Conservation (phyloP, 331 rosid species). For the Pyrus hybrid region DNA sequence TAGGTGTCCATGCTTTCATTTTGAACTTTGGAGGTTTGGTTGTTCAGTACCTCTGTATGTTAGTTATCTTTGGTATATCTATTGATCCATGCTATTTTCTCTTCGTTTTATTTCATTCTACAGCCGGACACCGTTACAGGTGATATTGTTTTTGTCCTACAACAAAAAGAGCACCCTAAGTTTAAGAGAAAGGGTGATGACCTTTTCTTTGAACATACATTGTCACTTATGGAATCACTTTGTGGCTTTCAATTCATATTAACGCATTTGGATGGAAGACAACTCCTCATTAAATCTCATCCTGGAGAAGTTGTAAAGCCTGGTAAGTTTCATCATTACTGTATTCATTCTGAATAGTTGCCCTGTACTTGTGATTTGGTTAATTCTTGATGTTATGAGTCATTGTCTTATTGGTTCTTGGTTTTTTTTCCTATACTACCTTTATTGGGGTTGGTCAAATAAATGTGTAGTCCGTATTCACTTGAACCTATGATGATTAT, state of each 20-base stretch:
- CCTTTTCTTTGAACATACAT: constrained; percentile 57
- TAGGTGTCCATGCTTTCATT: constrained; percentile 3
- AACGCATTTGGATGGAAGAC: constrained; percentile 71
- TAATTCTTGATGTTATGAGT: background rate
- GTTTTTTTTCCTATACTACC: too few relatives aligned
- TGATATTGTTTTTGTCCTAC: constrained; percentile 72
- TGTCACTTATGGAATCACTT: constrained; percentile 64
- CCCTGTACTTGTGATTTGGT: background rate
- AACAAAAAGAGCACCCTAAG: constrained; percentile 83
- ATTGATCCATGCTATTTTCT: background rate
- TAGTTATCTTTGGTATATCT: background rate
- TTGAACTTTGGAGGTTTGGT: background rate
- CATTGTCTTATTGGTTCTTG: background rate
- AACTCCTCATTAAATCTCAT: constrained; percentile 74
- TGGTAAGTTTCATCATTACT: constrained; percentile 23
- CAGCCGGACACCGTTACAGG: constrained; percentile 88
- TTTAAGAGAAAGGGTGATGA: constrained; percentile 72
- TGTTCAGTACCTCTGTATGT: background rate
- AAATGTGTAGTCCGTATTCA: background rate
- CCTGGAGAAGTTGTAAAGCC: constrained; percentile 88
- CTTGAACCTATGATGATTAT: background rate
- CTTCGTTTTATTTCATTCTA: background rate
- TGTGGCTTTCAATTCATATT: constrained; percentile 75
- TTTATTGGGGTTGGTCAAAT: background rate
- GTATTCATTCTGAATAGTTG: background rate